A percentile compares a stretch with the other conserved stretches of the same genome.
phyloP scores from a whole-genome alignment of 768 basidiomycete genomes.

The Boletus subparvulus region DNA sequence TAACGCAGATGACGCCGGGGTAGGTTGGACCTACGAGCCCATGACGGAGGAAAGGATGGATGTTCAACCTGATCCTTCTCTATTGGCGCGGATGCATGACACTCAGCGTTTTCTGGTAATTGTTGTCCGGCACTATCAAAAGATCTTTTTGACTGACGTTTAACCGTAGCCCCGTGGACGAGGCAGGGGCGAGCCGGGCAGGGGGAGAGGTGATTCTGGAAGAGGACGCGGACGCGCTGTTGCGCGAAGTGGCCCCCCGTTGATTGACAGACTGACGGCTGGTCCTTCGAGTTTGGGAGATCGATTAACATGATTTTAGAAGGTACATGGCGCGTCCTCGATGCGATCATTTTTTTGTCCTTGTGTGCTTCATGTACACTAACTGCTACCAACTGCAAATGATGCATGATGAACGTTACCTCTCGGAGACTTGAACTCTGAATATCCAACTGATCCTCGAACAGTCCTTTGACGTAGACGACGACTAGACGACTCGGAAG shows the following conservation, averaged over 20 bases:
- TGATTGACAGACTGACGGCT: slow-evolving; percentile 18
- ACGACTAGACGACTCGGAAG: no score
- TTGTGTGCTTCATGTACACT: background rate
- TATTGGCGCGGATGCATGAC: slow-evolving; percentile 27
- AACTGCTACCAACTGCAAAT: background rate
- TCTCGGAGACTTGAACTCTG: background rate
- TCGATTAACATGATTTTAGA: slow-evolving; percentile 17
- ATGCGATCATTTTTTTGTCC: background rate
- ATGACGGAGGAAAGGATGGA: slow-evolving; percentile 12
- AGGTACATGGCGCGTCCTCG: background rate
- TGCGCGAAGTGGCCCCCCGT: slow-evolving; percentile 15
- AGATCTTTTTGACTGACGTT: background rate
- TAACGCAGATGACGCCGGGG: slow-evolving; percentile 3
- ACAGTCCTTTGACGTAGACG: no score
- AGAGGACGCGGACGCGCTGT: slow-evolving; percentile 23
- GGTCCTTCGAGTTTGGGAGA: slow-evolving; percentile 18
- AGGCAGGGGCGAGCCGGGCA: slow-evolving; percentile 19
- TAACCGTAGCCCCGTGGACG: slow-evolving; percentile 21
- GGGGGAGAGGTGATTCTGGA: slow-evolving; percentile 20
- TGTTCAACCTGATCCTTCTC: slow-evolving; percentile 13
- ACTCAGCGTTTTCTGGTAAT: slow-evolving; percentile 24
- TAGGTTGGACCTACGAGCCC: slow-evolving; percentile 13
- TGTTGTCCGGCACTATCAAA: background rate
- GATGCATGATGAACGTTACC: background rate
- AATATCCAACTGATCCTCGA: no score